Evolutionary conservation across 2,329 filamentous ascomycete genomes (phyloP).

Genomic region (Orbilia blumenaviensis): DNA sequence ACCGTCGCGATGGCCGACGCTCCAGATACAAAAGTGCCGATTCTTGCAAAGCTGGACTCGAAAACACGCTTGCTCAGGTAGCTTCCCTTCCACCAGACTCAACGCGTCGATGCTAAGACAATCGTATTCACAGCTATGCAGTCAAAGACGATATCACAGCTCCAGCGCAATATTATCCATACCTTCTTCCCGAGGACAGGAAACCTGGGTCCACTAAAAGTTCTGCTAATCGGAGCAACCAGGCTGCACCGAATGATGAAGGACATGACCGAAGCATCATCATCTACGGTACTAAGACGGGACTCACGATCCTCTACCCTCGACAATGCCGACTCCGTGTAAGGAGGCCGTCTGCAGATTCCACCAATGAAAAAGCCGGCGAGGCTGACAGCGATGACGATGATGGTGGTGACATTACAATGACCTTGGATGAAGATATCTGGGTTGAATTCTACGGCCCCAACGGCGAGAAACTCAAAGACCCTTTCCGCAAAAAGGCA

Average conservation of each 20-base stretch:
- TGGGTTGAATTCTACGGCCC: not conserved
- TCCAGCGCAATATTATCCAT: constrained; percentile 30
- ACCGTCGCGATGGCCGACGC: constrained; percentile 15
- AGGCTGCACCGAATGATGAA: not conserved
- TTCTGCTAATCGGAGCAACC: not conserved
- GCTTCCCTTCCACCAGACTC: not conserved
- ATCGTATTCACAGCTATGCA: constrained; percentile 19
- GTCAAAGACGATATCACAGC: constrained; percentile 38
- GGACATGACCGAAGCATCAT: constrained; percentile 33
- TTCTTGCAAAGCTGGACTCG: constrained; percentile 2
- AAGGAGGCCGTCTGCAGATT: not conserved
- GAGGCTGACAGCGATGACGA: not conserved
- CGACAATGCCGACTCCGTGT: not conserved
- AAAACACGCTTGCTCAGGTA: constrained; percentile 31
- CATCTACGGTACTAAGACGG: constrained; percentile 30
- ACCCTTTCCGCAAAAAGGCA: not conserved
- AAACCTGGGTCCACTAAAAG: not conserved
- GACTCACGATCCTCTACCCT: constrained; percentile 42
- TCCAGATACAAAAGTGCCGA: constrained; percentile 13
- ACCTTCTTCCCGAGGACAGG: constrained; percentile 6
- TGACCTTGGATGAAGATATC: not conserved
- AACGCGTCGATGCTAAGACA: constrained; percentile 18
- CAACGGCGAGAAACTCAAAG: not conserved
- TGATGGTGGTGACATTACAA: not conserved
- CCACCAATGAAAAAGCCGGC: not conserved